phyloP scores from a whole-genome alignment of 768 basidiomycete species.

The Royoungia palumana region DNA sequence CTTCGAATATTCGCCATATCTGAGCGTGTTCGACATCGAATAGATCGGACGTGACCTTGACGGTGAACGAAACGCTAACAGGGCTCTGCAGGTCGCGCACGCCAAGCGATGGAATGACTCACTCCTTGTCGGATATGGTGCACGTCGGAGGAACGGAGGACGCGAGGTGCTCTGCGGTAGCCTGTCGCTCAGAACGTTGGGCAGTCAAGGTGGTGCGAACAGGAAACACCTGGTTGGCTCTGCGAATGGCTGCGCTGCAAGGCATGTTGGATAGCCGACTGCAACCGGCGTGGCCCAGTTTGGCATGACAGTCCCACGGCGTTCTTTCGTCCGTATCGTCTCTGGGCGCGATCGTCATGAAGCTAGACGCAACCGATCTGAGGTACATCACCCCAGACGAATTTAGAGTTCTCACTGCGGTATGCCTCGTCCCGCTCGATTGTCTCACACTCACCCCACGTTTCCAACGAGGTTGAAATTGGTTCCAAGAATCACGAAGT shows the following conservation, averaged over 20 bases:
- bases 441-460: slow-evolving; percentile 4
- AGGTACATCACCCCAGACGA: slow-evolving; percentile 90
- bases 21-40: slow-evolving; percentile 33
- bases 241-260: slow-evolving; percentile 17
- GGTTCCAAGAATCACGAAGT: slow-evolving; percentile 98
- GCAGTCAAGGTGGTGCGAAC: background rate
- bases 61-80: slow-evolving; percentile 23
- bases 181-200: slow-evolving; percentile 13
- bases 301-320: slow-evolving; percentile 4
- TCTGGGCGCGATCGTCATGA: slow-evolving; percentile 49
- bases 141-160: slow-evolving; percentile 11
- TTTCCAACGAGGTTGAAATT: slow-evolving; percentile 75
- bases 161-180: slow-evolving; percentile 19
- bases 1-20: slow-evolving; percentile 53
- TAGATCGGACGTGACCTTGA: slow-evolving; percentile 33
- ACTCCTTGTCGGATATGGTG: slow-evolving; percentile 16
- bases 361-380: slow-evolving; percentile 91
- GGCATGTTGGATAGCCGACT: slow-evolving; percentile 11
- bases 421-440: slow-evolving; percentile 29
- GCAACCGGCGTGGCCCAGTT: background rate
- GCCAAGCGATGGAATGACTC: background rate
- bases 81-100: background rate
- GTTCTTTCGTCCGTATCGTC: background rate
- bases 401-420: slow-evolving; percentile 94
- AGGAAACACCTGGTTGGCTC: slow-evolving; percentile 35